Percentiles rank a stretch among this genome's conserved stretches.
Conservation (phyloP, 805 yeast species). For the Teunomyces pallodes region DNA sequence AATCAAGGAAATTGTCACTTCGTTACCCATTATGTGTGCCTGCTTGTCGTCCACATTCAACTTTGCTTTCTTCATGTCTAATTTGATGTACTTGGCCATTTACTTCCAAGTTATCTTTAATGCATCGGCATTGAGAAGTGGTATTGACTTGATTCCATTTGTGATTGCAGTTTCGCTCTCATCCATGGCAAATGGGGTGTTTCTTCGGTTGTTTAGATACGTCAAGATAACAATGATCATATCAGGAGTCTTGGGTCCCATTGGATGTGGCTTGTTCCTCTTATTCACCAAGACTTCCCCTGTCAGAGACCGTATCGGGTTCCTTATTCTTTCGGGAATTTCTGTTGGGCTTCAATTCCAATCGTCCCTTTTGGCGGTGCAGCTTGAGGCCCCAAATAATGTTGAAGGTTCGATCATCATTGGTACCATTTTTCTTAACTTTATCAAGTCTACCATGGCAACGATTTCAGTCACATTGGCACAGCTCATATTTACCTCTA, state of each 20-base stretch:
- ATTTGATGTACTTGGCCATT: slow-evolving; percentile 31
- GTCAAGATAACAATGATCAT: slow-evolving; percentile 33
- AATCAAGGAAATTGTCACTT: slow-evolving; percentile 37
- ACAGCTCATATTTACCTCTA: slow-evolving; percentile 27
- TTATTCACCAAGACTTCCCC: slow-evolving; percentile 23
- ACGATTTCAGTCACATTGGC: slow-evolving; percentile 30
- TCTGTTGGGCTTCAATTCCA: slow-evolving; percentile 39
- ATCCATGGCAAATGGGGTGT: slow-evolving; percentile 30
- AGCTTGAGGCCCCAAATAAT: slow-evolving; percentile 34
- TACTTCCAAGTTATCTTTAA: slow-evolving; percentile 39
- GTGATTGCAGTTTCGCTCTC: slow-evolving; percentile 32
- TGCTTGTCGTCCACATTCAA: slow-evolving; percentile 33
- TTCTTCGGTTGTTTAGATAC: slow-evolving; percentile 25
- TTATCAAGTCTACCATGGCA: slow-evolving; percentile 31
- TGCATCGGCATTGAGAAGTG: slow-evolving; percentile 35
- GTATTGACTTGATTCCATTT: slow-evolving; percentile 35
- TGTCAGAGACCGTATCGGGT: slow-evolving; percentile 26
- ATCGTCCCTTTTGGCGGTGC: slow-evolving; percentile 33
- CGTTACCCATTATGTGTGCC: slow-evolving; percentile 36
- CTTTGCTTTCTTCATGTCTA: slow-evolving; percentile 40
- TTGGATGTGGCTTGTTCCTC: slow-evolving; percentile 35
- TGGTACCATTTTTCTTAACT: slow-evolving; percentile 33
- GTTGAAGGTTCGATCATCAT: slow-evolving; percentile 36
- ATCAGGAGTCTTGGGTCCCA: slow-evolving; percentile 28
- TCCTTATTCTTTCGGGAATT: slow-evolving; percentile 32